Percentiles rank a stretch among this genome's conserved stretches.
These are phyloP conservation scores for Suillus weaverae DNA, from an alignment of 768 basidiomycete genomes.

Conservation along the genomic window DNA sequence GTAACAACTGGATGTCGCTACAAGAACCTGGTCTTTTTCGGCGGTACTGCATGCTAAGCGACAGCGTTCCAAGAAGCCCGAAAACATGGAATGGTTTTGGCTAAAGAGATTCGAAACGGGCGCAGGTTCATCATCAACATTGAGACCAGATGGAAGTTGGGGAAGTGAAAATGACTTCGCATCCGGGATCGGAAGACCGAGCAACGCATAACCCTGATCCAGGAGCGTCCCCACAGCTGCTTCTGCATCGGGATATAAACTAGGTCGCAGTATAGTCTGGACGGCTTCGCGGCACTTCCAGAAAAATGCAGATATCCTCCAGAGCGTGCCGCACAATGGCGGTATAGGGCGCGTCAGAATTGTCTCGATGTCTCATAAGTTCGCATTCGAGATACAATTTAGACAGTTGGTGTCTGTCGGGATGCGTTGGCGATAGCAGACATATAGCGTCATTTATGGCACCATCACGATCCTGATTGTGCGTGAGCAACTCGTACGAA, in stretches of 20 bases:
- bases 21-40: neutral
- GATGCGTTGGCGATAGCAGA: neutral
- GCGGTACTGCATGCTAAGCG: neutral
- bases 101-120: neutral
- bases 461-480: neutral
- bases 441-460: neutral
- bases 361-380: neutral
- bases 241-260: neutral
- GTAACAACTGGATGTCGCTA: conserved; percentile 1
- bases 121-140: neutral
- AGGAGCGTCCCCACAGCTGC: neutral
- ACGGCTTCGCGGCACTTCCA: neutral
- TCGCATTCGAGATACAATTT: neutral
- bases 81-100: neutral
- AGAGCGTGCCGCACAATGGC: neutral
- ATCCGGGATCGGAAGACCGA: conserved; percentile 1
- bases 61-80: neutral
- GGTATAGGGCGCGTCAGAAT: neutral
- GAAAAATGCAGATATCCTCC: neutral
- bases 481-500: neutral
- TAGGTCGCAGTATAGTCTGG: neutral
- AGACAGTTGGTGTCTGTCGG: neutral
- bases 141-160: conserved; percentile 2
- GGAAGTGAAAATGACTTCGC: conserved; percentile 1
- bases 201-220: neutral